These are phyloP conservation scores for Pseudopyrenochaeta lycopersici DNA, from an alignment of 2,329 filamentous ascomycete genomes.

Conservation along the genomic window DNA sequence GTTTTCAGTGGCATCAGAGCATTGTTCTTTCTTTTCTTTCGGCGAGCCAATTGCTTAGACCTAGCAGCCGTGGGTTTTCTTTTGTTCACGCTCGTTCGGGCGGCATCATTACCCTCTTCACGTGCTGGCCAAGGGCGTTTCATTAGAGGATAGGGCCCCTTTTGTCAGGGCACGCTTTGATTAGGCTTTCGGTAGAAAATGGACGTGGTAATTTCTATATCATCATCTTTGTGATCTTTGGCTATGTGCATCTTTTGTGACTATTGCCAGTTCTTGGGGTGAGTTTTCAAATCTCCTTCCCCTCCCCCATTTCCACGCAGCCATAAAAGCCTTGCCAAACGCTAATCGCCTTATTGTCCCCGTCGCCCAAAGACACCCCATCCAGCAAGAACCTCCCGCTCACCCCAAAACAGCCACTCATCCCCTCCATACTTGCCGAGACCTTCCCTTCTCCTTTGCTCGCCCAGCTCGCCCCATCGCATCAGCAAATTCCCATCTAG, in stretches of 20 bases:
- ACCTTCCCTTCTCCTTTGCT: constrained; percentile 75
- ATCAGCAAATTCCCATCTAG: constrained; percentile 81
- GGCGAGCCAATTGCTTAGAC: background rate
- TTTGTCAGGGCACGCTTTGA: background rate
- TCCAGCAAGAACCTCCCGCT: constrained; percentile 73
- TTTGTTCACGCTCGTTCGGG: background rate
- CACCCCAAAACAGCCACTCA: constrained; percentile 72
- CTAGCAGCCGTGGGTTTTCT: background rate
- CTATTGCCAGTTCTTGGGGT: no score
- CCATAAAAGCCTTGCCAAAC: background rate
- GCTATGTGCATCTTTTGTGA: no score
- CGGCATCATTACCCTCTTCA: background rate
- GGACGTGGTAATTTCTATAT: background rate
- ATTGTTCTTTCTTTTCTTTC: background rate
- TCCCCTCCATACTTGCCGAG: constrained; percentile 75
- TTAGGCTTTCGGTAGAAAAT: background rate
- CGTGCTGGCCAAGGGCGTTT: background rate
- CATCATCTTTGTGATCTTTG: no score
- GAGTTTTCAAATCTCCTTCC: background rate
- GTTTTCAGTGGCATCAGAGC: background rate
- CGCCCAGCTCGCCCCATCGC: constrained; percentile 79
- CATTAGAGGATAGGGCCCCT: background rate
- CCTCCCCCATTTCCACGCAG: background rate
- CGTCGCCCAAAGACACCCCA: constrained; percentile 62
- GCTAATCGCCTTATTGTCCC: constrained; percentile 4